These are phyloP conservation scores for Luvunga scandens DNA, from an alignment of 345 rosid genomes.

Conservation along the genomic window DNA sequence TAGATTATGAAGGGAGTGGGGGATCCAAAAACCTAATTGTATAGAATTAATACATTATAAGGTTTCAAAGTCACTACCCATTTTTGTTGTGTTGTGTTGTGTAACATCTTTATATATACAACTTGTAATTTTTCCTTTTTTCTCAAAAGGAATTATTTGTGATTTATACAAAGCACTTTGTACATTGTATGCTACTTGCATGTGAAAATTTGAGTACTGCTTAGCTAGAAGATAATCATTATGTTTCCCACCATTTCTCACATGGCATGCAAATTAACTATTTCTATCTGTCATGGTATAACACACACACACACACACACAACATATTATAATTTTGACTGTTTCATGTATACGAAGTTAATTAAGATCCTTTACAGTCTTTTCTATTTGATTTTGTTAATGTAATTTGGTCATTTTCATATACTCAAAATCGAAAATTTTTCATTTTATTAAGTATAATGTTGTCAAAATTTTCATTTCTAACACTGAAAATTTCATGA, in stretches of 20 bases:
- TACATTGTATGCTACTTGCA: background rate
- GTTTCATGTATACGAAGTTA: background rate
- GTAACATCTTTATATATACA: background rate
- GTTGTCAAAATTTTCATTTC: no score
- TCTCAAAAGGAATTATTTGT: background rate
- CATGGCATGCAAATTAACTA: background rate
- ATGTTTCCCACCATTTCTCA: slow-evolving; percentile 17
- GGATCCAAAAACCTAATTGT: slow-evolving; percentile 8
- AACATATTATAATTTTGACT: background rate
- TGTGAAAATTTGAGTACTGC: slow-evolving; percentile 4
- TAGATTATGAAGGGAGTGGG: slow-evolving; percentile 17
- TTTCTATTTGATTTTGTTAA: background rate
- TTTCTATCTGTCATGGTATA: background rate
- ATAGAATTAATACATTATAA: background rate
- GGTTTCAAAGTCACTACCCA: slow-evolving; percentile 14
- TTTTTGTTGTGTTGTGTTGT: slow-evolving; percentile 3
- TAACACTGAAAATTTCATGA: no score
- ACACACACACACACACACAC: no score
- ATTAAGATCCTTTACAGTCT: background rate
- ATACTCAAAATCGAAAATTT: background rate
- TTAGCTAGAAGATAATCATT: slow-evolving; percentile 4
- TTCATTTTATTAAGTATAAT: no score
- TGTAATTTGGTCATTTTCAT: slow-evolving; percentile 1
- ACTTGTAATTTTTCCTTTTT: no score
- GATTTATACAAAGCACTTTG: background rate